These are phyloP conservation scores for Globisporangium nagaii DNA, from an alignment of 352 stramenopile genomes.

Conservation along the genomic window DNA sequence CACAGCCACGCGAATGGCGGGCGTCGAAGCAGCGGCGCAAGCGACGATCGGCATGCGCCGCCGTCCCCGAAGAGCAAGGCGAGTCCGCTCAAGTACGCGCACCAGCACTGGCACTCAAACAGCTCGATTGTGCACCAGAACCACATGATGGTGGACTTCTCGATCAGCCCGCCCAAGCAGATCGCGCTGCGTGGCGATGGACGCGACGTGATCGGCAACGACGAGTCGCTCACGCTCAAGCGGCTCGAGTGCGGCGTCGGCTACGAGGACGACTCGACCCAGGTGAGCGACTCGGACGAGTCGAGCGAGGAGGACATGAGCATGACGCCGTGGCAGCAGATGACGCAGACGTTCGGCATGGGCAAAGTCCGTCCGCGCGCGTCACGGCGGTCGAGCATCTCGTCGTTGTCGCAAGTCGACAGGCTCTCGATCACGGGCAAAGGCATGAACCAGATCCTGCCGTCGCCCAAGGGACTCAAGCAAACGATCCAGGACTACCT, in stretches of 20 bases:
- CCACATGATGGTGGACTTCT: conserved; percentile 46
- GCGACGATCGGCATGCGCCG: background rate
- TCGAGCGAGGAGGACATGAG: conserved; percentile 71
- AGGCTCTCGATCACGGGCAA: conserved; percentile 48
- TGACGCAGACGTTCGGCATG: conserved; percentile 82
- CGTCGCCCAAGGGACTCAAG: conserved; percentile 51
- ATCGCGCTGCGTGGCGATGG: conserved; percentile 12
- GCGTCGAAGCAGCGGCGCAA: background rate
- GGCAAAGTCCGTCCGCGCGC: conserved; percentile 32
- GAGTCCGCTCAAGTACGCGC: conserved; percentile 1
- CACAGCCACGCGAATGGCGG: no score
- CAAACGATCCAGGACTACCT: conserved; percentile 61
- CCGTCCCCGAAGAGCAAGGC: background rate
- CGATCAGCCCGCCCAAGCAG: conserved; percentile 27
- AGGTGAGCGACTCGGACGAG: conserved; percentile 79
- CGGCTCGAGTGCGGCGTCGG: conserved; percentile 66
- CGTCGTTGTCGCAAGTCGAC: conserved; percentile 57
- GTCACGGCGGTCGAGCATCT: conserved; percentile 53
- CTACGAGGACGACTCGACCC: conserved; percentile 76
- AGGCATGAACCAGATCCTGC: conserved; percentile 38
- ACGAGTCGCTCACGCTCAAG: conserved; percentile 49
- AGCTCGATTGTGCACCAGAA: conserved; percentile 14
- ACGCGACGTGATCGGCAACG: conserved; percentile 28
- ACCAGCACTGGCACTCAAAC: conserved; percentile 11
- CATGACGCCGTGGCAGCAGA: conserved; percentile 82